Percentiles rank a stretch among this genome's conserved stretches.
Conservation (phyloP, 164 flowering plant genomes). For the Tetrastigma voinierianum region DNA sequence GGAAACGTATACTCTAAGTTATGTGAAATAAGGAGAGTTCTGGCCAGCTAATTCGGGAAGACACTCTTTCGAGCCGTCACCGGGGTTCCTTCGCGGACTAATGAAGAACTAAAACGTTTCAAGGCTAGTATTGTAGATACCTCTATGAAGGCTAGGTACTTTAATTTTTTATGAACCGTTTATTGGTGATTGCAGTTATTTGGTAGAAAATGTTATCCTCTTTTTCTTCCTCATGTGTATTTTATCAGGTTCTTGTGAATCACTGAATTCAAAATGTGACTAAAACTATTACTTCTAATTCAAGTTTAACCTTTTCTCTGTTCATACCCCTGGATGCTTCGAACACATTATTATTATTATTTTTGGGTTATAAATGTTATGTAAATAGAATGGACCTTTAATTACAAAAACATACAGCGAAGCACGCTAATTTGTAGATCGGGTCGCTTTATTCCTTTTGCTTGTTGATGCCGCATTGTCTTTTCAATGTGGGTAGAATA, state of each 20-base stretch:
- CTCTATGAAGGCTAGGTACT: conserved; percentile 34
- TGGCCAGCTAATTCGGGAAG: too few species aligned
- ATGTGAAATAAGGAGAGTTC: conserved; percentile 54
- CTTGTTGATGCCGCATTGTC: conserved; percentile 19
- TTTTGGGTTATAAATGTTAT: not conserved
- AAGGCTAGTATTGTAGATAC: conserved; percentile 27
- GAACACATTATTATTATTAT: not conserved
- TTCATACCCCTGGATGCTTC: not conserved
- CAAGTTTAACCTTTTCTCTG: not conserved
- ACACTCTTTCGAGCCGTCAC: conserved; percentile 33
- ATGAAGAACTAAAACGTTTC: conserved; percentile 36
- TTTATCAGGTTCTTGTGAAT: not conserved
- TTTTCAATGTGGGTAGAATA: conserved; percentile 53
- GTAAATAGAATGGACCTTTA: not conserved
- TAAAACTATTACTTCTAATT: not conserved
- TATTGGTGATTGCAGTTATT: not conserved
- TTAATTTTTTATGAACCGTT: not conserved
- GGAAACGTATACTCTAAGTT: conserved; percentile 51
- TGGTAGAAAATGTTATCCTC: too few species aligned
- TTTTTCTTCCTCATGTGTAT: not conserved
- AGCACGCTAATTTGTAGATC: not conserved
- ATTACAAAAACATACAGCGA: not conserved
- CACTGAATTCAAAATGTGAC: not conserved
- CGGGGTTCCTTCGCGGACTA: conserved; percentile 21
- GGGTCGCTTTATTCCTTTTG: not conserved